phyloP scores from a whole-genome alignment of 148 eudicot species.

The Camellia sinensis region DNA sequence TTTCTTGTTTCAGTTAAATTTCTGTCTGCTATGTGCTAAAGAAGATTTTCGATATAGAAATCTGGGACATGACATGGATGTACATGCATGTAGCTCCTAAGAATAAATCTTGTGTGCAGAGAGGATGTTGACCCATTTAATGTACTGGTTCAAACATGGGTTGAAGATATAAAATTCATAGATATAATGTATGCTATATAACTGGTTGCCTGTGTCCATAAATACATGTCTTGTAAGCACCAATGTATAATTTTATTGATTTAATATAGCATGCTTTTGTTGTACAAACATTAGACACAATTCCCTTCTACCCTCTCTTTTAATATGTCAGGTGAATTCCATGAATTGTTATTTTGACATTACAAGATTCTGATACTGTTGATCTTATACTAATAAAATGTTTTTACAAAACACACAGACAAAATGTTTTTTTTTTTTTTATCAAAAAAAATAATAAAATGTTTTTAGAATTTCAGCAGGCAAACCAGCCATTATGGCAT shows the following conservation, averaged over 20 bases:
- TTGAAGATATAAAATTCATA: background rate
- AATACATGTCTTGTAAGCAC: background rate
- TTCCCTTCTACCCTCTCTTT: background rate
- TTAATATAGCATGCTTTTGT: background rate
- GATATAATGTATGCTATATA: background rate
- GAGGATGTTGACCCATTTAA: background rate
- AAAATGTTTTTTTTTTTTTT: too few species aligned
- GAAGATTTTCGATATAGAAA: background rate
- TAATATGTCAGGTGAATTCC: background rate
- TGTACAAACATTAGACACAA: background rate
- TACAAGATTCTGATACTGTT: background rate
- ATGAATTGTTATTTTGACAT: background rate
- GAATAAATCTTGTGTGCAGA: background rate
- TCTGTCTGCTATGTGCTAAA: background rate
- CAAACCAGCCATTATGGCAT: background rate
- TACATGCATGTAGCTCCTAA: background rate
- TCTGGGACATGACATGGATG: slow-evolving; percentile 1
- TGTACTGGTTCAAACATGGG: background rate
- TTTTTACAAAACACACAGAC: background rate
- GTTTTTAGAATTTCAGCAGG: background rate
- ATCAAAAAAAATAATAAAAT: background rate
- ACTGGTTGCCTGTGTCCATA: background rate
- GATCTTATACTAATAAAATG: background rate
- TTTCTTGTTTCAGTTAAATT: slow-evolving; percentile 10
- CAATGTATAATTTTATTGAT: background rate